Evolutionary conservation across 495 filamentous ascomycete species (phyloP).

Genomic region (Penicillium maclennaniae): DNA sequence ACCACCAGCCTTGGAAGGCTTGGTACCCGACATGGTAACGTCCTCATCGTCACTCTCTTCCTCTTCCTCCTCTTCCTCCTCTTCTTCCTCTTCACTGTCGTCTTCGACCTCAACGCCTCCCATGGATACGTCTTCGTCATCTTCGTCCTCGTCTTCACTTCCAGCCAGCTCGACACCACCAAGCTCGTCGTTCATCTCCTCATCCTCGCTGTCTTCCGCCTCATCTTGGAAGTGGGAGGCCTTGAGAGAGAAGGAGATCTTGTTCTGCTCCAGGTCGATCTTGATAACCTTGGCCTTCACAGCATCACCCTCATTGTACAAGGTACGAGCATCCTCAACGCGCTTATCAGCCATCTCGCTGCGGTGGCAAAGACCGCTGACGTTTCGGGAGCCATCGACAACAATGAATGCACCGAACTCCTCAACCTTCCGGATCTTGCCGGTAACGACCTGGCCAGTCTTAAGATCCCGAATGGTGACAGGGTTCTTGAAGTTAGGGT

Average conservation of each 20-base stretch:
- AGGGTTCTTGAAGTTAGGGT: conserved; percentile 70
- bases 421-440: conserved; percentile 87
- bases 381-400: conserved; percentile 74
- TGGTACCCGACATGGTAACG: conserved; percentile 25
- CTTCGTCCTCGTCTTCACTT: conserved; percentile 28
- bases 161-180: conserved; percentile 46
- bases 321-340: conserved; percentile 71
- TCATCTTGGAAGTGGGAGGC: conserved; percentile 78
- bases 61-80: conserved; percentile 43
- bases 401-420: conserved; percentile 94
- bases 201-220: conserved; percentile 50
- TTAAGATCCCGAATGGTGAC: conserved; percentile 67
- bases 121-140: conserved; percentile 38
- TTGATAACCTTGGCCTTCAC: conserved; percentile 88
- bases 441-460: conserved; percentile 75
- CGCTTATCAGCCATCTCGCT: conserved; percentile 81
- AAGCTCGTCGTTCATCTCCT: conserved; percentile 42
- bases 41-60: conserved; percentile 38
- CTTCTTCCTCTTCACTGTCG: conserved; percentile 46
- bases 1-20: conserved; percentile 40
- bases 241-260: conserved; percentile 86
- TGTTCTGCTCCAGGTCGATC: conserved; percentile 65
- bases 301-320: conserved; percentile 82
- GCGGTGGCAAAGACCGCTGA: conserved; percentile 88
- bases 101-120: conserved; percentile 54